phyloP scores from a whole-genome alignment of 345 rosid genomes.

The Gynandropsis gynandra region DNA sequence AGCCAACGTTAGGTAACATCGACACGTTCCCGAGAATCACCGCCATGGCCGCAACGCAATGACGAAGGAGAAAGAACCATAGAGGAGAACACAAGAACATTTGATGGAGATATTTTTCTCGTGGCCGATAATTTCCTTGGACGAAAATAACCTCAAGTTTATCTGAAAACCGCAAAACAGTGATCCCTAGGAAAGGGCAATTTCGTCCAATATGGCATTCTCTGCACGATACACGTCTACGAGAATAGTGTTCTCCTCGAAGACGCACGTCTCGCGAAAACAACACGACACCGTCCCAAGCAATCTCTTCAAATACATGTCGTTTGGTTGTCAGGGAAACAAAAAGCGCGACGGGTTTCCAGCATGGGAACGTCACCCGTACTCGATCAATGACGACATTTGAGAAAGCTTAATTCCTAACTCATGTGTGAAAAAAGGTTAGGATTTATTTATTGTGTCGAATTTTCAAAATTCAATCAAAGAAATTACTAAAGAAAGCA shows the following conservation, averaged over 20 bases:
- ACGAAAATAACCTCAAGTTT: slow-evolving; percentile 16
- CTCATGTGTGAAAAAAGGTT: too few species aligned
- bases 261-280: slow-evolving; percentile 27
- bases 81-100: slow-evolving; percentile 1
- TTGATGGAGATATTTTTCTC: slow-evolving; percentile 30
- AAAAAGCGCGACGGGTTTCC: slow-evolving; percentile 6
- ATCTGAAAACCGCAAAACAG: neutral
- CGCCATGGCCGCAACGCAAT: slow-evolving; percentile 38
- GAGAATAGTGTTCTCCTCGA: slow-evolving; percentile 20
- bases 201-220: slow-evolving; percentile 33
- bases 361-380: too few species aligned
- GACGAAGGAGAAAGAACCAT: slow-evolving; percentile 9
- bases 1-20: slow-evolving; percentile 44
- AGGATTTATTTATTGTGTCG: too few species aligned
- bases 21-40: slow-evolving; percentile 66
- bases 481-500: too few species aligned
- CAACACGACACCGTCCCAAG: neutral
- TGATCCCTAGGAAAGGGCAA: slow-evolving; percentile 19
- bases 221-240: slow-evolving; percentile 33
- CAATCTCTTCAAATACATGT: neutral
- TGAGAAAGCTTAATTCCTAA: too few species aligned
- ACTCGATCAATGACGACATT: too few species aligned
- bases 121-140: neutral
- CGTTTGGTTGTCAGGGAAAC: neutral
- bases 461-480: too few species aligned